Percentiles rank a stretch among this genome's conserved stretches.
These are phyloP conservation scores for Dryadomyces sulphureus DNA, from an alignment of 2,329 filamentous ascomycete species.

Conservation along the genomic window DNA sequence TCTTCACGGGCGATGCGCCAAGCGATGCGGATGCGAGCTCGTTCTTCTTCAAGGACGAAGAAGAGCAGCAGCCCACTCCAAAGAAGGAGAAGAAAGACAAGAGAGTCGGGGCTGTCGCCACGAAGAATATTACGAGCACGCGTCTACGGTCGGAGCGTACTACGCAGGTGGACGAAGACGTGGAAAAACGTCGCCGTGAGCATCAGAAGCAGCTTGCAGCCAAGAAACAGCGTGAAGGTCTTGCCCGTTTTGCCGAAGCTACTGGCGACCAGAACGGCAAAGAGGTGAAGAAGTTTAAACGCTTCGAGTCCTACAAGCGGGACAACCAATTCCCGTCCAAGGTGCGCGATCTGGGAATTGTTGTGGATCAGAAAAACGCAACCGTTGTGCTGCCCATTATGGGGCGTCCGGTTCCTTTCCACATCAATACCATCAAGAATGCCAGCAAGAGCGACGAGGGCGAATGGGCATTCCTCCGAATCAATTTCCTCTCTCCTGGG, in stretches of 20 bases:
- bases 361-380: conserved; percentile 79
- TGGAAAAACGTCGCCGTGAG: conserved; percentile 71
- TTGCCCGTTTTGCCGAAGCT: conserved; percentile 73
- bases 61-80: conserved; percentile 71
- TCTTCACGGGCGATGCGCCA: conserved; percentile 88
- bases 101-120: conserved; percentile 72
- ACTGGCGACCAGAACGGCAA: conserved; percentile 74
- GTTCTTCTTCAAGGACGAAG: conserved; percentile 97
- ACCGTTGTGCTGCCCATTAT: conserved; percentile 93
- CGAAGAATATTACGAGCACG: conserved; percentile 90
- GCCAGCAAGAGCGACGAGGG: conserved; percentile 95
- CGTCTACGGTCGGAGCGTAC: conserved; percentile 80
- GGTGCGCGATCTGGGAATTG: conserved; percentile 73
- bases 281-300: conserved; percentile 97
- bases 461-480: conserved; percentile 82
- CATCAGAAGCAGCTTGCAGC: conserved; percentile 80
- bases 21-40: conserved; percentile 87
- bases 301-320: conserved; percentile 96
- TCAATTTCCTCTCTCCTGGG: conserved; percentile 94
- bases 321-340: conserved; percentile 82
- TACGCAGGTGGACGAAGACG: conserved; percentile 78
- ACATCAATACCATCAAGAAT: conserved; percentile 97
- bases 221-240: conserved; percentile 82
- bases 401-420: conserved; percentile 93
- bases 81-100: conserved; percentile 82